These are phyloP conservation scores for Emydomyces testavorans DNA, from an alignment of 2,329 filamentous ascomycete species.

Conservation along the genomic window DNA sequence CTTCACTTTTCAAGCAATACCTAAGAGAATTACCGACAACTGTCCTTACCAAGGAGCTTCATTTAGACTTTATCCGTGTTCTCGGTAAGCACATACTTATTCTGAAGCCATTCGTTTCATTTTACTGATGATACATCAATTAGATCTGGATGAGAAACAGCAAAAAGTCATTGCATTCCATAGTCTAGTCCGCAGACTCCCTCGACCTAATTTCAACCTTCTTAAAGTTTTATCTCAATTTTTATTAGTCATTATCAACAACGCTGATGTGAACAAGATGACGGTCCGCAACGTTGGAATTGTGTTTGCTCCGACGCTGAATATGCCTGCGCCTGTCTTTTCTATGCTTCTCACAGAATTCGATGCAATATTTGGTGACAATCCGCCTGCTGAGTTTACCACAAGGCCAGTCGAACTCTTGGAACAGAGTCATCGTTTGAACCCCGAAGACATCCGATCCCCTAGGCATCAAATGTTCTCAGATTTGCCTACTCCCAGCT, in stretches of 20 bases:
- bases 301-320: slow-evolving; percentile 92
- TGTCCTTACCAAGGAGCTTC: slow-evolving; percentile 80
- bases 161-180: slow-evolving; percentile 70
- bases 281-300: slow-evolving; percentile 94
- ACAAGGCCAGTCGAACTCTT: slow-evolving; percentile 30
- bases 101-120: background rate
- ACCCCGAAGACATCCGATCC: slow-evolving; percentile 50
- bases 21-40: slow-evolving; percentile 83
- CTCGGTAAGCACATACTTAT: slow-evolving; percentile 47
- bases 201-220: slow-evolving; percentile 66
- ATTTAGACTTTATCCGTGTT: slow-evolving; percentile 74
- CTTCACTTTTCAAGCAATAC: slow-evolving; percentile 87
- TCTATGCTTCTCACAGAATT: slow-evolving; percentile 89
- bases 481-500: slow-evolving; percentile 53
- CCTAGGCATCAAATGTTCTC: slow-evolving; percentile 56
- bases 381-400: background rate
- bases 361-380: slow-evolving; percentile 56
- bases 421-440: slow-evolving; percentile 28
- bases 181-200: slow-evolving; percentile 67
- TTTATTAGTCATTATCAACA: slow-evolving; percentile 83
- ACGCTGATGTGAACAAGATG: slow-evolving; percentile 91
- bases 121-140: background rate
- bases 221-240: slow-evolving; percentile 78
- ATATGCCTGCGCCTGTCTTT: slow-evolving; percentile 90
- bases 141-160: slow-evolving; percentile 57